Evolutionary conservation across 768 basidiomycete genomes (phyloP), one percentile per base, ranked within the genome.

Genomic region (Lactarius pseudohatsudake): DNA sequence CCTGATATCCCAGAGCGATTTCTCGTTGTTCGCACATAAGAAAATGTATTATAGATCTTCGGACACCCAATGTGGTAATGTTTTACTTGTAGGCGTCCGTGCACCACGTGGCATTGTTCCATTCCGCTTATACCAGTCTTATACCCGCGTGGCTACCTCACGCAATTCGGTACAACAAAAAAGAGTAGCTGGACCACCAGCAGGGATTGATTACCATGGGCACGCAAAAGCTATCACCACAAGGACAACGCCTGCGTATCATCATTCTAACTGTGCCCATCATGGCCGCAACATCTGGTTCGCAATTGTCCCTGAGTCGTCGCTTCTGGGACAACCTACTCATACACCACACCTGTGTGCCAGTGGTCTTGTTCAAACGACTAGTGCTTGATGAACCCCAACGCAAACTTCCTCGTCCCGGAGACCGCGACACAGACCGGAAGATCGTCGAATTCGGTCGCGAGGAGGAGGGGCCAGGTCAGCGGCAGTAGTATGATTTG

Each of bases 341-440:
- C 57, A 47, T 38, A 15, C 55, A 30, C 20, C 41, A n/a, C 68
- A 71, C 26, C 64, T 28, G 43, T 43, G 50, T 26, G 20, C 47
- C 69, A 90, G 90, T 83, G 56, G 83, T 90, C 57, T 75, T 90
- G 67, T 91, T 88, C 73, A 85, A 85, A 73, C 85, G 90, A 4
- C 77, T 88, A 3, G 80, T 84, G 26, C 77, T 85, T 26, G 83
- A 82, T 53, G 81, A 85, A 66, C 78, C 82, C 15, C 81, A 78
- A 65, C 76, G 82, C 64, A 79, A 72, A 47, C 59, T 83, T 11
- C 78, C 81, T 8, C 69, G 54, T 22, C 62, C 62, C 26, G 67
- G 63, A 32, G 62, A 74, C 41, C 66, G 15, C 58, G 43, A 72
- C 40, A 55, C 67, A 38, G 72, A 74, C 64, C 34, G 60, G 7